phyloP scores from a whole-genome alignment of 495 filamentous ascomycete species.

The Alectoria sarmentosa region DNA sequence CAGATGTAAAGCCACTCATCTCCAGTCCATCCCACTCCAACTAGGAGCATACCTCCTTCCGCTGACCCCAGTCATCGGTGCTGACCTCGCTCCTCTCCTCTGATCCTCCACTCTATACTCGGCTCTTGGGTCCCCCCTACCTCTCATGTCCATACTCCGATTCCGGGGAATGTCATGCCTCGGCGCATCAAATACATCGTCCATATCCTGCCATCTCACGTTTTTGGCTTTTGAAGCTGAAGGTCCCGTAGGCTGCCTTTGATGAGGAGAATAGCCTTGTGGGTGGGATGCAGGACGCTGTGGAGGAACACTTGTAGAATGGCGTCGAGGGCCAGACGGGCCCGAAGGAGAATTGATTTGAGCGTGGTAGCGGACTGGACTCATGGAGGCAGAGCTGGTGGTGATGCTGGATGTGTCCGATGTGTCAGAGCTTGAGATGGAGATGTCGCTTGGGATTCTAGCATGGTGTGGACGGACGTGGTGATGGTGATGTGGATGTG shows the following conservation, averaged over 20 bases:
- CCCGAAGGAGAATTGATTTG: constrained; percentile 8
- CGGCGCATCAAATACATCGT: constrained; percentile 8
- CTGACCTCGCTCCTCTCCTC: constrained; percentile 14
- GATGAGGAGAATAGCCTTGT: constrained; percentile 4
- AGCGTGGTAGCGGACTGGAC: constrained; percentile 22
- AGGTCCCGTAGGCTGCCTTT: constrained; percentile 5
- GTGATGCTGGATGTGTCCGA: constrained; percentile 21
- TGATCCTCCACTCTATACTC: constrained; percentile 4
- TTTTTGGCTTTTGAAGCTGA: constrained; percentile 5
- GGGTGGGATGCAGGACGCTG: constrained; percentile 12
- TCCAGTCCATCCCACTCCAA: background rate
- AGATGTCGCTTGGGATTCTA: constrained; percentile 20
- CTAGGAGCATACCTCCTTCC: constrained; percentile 20
- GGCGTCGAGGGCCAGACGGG: constrained; percentile 1
- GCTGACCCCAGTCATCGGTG: constrained; percentile 14
- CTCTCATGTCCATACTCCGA: constrained; percentile 2
- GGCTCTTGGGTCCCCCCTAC: background rate
- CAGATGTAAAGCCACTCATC: background rate
- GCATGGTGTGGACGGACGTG: constrained; percentile 7
- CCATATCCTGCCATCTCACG: constrained; percentile 17
- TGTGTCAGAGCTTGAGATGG: constrained; percentile 18
- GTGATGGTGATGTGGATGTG: constrained; percentile 16
- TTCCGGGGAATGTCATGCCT: constrained; percentile 6
- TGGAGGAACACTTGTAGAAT: constrained; percentile 6
- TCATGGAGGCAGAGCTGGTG: constrained; percentile 18